Evolutionary conservation across 106 monocot species (phyloP).

Genomic region (Allium cepa): DNA sequence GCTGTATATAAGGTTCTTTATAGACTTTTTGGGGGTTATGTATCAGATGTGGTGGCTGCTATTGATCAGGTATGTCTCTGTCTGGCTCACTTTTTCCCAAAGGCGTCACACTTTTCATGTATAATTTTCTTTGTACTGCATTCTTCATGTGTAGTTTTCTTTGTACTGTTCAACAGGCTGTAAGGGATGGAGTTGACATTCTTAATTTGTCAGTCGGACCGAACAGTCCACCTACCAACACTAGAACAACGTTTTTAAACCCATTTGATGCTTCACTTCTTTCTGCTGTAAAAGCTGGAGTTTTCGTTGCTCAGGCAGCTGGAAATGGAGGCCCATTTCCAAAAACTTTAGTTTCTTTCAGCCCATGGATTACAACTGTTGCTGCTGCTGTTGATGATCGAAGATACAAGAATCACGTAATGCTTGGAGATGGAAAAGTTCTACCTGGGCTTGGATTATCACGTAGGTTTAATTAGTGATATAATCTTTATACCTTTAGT

Average conservation of each 20-base stretch:
- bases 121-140: neutral
- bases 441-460: constrained; percentile 84
- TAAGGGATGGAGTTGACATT: constrained; percentile 93
- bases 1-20: constrained; percentile 97
- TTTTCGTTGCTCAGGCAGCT: constrained; percentile 96
- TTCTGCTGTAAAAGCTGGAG: constrained; percentile 96
- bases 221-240: constrained; percentile 84
- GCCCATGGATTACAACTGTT: constrained; percentile 96
- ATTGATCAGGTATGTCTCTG: constrained; percentile 71
- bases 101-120: neutral
- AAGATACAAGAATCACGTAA: constrained; percentile 84
- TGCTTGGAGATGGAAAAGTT: constrained; percentile 69
- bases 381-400: constrained; percentile 99
- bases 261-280: constrained; percentile 96
- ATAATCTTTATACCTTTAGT: neutral
- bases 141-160: neutral
- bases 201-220: constrained; percentile 97
- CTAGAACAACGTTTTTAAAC: constrained; percentile 86
- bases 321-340: constrained; percentile 98
- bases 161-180: constrained; percentile 61
- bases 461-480: constrained; percentile 35
- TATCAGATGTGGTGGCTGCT: constrained; percentile 96
- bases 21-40: constrained; percentile 94
- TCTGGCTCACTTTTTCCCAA: neutral
- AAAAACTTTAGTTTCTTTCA: constrained; percentile 91